Base-by-base conservation (phyloP, 2,329 filamentous ascomycete species). In the Xylaria hypoxylon region DNA sequence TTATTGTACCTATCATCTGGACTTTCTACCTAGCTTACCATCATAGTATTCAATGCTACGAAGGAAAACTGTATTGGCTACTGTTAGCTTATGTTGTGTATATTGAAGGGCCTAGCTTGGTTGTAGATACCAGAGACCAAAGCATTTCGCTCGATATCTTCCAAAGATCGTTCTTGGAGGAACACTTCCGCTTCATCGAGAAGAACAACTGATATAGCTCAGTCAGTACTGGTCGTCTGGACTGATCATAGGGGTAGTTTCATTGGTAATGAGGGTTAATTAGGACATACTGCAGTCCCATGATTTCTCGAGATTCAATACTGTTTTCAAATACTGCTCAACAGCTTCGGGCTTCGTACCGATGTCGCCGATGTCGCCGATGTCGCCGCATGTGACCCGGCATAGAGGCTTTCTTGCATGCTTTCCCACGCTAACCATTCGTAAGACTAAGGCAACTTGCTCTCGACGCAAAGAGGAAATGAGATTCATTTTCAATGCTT, bases 21-120 rank as follows among this genome's bases (percentile, higher is more conserved):
- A 24, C 5, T 24, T 19, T 15, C 5, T 3, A 22, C 8, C 22
- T 22, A 19, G 17, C 45, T 59, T 59, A 59, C 59, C 59, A 3
- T 77, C 71, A 58, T 81, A 82, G 64, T 82, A 82, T 33, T 81
- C 78, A 2, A 83, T 71, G 6, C 75, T 74, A 8, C 80, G 76
- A 17, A 83, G 75, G 57, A 80, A 77, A n/a, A 79, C 78, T 10
- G n/a, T 15, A 24, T 8, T 19, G n/a, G 10, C n/a, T 19, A 15
- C 2, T 38, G 19, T 50, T n/a, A 50, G 57, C 26, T 44, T 33
- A n/a, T n/a, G n/a, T n/a, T 22, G 1, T 1, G 38, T 28, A 13
- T 7, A 5, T 11, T 2, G 15, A 28, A 13, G 3, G 17, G 13
- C 35, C 10, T 2, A 2, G 28, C 5, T 10, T 1, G 74, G 64